Conservation (phyloP, 176 grass and related monocot species). For the Neostapfia colusana region DNA sequence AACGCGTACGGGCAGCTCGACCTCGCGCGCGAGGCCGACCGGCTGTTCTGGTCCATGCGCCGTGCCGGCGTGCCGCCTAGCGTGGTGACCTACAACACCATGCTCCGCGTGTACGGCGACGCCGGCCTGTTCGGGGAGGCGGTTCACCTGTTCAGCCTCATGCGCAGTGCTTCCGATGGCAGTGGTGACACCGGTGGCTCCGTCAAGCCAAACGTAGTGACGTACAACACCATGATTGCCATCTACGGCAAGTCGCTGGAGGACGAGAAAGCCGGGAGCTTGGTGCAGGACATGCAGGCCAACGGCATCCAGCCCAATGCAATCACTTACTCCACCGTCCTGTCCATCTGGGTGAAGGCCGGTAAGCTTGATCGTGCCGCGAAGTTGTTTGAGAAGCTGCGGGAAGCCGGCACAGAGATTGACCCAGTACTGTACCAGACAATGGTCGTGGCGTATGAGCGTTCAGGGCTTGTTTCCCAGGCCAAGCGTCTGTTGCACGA, state of each 20-base stretch:
- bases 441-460: constrained; percentile 87
- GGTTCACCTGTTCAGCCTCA: constrained; percentile 79
- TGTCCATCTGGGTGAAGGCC: constrained; percentile 89
- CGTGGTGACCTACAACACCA: constrained; percentile 92
- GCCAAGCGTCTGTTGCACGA: constrained; percentile 77
- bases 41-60: constrained; percentile 91
- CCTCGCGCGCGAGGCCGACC: constrained; percentile 77
- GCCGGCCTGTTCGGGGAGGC: constrained; percentile 90
- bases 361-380: constrained; percentile 82
- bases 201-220: constrained; percentile 78
- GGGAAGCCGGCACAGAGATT: constrained; percentile 69
- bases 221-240: constrained; percentile 91
- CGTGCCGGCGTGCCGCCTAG: constrained; percentile 60
- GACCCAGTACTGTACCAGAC: constrained; percentile 95
- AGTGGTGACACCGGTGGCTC: constrained; percentile 1
- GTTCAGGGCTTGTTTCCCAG: constrained; percentile 59
- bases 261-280: constrained; percentile 81
- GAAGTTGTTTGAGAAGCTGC: constrained; percentile 84
- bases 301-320: constrained; percentile 71
- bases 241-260: constrained; percentile 93
- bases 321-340: constrained; percentile 85
- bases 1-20: constrained; percentile 89
- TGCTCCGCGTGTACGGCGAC: constrained; percentile 91
- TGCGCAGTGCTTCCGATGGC: constrained; percentile 42
- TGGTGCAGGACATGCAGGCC: constrained; percentile 82